Percentiles rank a stretch among this genome's conserved stretches.
Conservation (phyloP, 148 eudicot species). For the Arctostaphylos glauca region DNA sequence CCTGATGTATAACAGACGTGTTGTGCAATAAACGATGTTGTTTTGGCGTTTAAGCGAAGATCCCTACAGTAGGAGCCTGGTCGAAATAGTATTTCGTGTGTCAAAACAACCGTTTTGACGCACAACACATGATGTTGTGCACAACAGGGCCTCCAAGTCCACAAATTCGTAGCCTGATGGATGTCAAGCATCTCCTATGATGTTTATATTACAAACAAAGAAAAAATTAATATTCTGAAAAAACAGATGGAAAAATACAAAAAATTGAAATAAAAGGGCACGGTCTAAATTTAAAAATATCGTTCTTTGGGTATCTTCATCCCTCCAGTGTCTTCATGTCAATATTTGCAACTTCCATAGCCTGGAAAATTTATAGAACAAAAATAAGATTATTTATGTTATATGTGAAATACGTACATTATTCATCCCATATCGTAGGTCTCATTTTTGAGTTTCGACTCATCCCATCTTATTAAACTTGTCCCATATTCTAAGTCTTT, state of each 20-base stretch:
- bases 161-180: not conserved
- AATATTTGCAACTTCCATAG: constrained; percentile 11
- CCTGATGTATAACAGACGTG: too few relatives aligned
- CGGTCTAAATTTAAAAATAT: not conserved
- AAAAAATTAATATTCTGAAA: not conserved
- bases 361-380: constrained; percentile 8
- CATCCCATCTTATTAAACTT: too few relatives aligned
- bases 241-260: not conserved
- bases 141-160: too few relatives aligned
- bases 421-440: not conserved
- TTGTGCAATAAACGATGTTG: too few relatives aligned
- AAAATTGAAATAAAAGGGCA: not conserved
- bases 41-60: too few relatives aligned
- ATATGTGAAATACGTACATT: not conserved
- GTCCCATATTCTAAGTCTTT: too few relatives aligned
- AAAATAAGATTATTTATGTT: not conserved
- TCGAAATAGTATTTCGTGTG: too few relatives aligned
- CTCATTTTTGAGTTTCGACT: not conserved
- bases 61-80: too few relatives aligned
- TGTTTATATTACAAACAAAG: not conserved
- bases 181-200: not conserved
- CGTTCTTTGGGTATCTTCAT: not conserved
- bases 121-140: too few relatives aligned
- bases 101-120: too few relatives aligned
- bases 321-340: not conserved